A percentile compares a stretch with the other conserved stretches of the same genome.
These are phyloP conservation scores for Aureobasidium sp. DNA, from an alignment of 2,329 filamentous ascomycete genomes.

Conservation along the genomic window DNA sequence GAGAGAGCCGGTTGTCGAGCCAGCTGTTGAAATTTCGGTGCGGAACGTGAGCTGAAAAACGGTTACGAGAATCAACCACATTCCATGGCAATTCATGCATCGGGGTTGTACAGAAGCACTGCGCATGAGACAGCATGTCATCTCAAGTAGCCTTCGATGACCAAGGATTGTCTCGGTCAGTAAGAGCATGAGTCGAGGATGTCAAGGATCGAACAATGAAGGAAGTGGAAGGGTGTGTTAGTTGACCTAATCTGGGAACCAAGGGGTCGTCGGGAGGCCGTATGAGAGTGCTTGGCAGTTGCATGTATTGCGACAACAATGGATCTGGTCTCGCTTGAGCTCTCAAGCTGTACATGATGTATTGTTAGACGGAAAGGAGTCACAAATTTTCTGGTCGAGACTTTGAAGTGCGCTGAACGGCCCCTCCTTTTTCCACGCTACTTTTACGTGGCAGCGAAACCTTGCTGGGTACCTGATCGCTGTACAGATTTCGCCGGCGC, in stretches of 20 bases:
- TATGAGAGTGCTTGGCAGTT: background rate
- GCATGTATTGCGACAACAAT: background rate
- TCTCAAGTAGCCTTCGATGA: background rate
- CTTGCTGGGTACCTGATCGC: background rate
- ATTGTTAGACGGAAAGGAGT: background rate
- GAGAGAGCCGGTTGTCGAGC: slow-evolving; percentile 2
- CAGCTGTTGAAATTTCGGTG: slow-evolving; percentile 1
- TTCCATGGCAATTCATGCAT: slow-evolving; percentile 6
- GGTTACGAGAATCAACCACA: slow-evolving; percentile 1
- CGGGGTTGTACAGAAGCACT: background rate
- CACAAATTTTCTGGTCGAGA: background rate
- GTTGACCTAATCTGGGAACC: background rate
- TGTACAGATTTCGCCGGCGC: slow-evolving; percentile 7
- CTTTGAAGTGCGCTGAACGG: background rate
- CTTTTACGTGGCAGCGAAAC: slow-evolving; percentile 1
- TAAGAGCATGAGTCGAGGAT: background rate
- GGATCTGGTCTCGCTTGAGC: background rate
- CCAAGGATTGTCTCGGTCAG: background rate
- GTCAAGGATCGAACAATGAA: background rate
- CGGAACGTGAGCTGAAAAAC: slow-evolving; percentile 3
- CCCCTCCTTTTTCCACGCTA: slow-evolving; percentile 11
- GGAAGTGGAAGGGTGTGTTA: background rate
- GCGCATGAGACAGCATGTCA: background rate
- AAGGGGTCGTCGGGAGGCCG: background rate
- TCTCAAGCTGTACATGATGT: background rate